phyloP scores from a whole-genome alignment of 768 basidiomycete species.

The Baorangia bicolor region DNA sequence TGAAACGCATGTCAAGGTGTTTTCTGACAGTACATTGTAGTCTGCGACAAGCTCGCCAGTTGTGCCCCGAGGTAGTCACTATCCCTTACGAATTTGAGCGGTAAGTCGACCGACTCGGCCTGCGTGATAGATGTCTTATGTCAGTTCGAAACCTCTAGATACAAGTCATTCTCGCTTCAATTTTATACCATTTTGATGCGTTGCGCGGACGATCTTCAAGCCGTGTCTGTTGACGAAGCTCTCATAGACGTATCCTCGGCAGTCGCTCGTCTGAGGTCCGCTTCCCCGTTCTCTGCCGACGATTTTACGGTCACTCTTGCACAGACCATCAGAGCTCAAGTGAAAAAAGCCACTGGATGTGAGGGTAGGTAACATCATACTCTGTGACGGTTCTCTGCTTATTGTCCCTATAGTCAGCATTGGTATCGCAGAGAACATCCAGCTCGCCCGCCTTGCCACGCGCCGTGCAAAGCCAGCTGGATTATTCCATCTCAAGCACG shows the following conservation, averaged over 20 bases:
- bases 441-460: constrained; percentile 90
- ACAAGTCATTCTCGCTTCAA: constrained; percentile 77
- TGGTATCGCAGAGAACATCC: constrained; percentile 88
- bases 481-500: constrained; percentile 67
- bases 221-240: constrained; percentile 96
- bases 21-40: constrained; percentile 37
- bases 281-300: constrained; percentile 22
- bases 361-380: constrained; percentile 51
- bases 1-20: not conserved
- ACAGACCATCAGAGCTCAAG: constrained; percentile 73
- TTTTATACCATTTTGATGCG: constrained; percentile 94
- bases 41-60: constrained; percentile 71
- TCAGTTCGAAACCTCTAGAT: constrained; percentile 44
- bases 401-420: constrained; percentile 67
- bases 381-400: not conserved
- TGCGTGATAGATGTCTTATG: not conserved
- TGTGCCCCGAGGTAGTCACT: constrained; percentile 72
- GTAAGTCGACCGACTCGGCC: constrained; percentile 36
- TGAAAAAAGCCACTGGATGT: constrained; percentile 78
- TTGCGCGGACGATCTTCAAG: constrained; percentile 88
- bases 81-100: constrained; percentile 94
- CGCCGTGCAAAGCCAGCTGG: constrained; percentile 89
- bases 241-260: constrained; percentile 81
- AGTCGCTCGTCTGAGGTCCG: constrained; percentile 39
- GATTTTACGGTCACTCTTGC: constrained; percentile 80